A percentile compares a stretch with the other conserved stretches of the same genome.
phyloP scores from a whole-genome alignment of 768 basidiomycete species.

The Amyloporia xantha region DNA sequence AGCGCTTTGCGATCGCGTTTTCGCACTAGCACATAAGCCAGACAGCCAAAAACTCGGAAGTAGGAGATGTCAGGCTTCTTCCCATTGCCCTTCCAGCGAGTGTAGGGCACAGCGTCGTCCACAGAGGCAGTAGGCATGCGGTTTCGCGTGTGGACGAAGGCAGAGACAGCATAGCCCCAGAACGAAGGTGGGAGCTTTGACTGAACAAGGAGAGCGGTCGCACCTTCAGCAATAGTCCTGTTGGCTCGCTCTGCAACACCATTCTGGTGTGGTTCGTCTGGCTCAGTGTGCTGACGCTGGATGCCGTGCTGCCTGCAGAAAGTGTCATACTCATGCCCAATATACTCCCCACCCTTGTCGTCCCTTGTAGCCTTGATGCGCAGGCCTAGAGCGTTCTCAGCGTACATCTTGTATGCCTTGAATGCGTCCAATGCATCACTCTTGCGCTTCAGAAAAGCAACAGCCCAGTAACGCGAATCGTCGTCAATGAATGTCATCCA shows the following conservation, averaged over 20 bases:
- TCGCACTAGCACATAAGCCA: conserved; percentile 31
- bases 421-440: conserved; percentile 20
- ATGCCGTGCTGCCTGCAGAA: conserved; percentile 16
- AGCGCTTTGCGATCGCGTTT: conserved; percentile 25
- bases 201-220: conserved; percentile 22
- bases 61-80: conserved; percentile 23
- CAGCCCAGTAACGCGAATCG: neutral
- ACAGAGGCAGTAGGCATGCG: conserved; percentile 16
- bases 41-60: conserved; percentile 32
- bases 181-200: conserved; percentile 1
- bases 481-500: conserved; percentile 10
- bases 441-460: conserved; percentile 17
- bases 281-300: conserved; percentile 15
- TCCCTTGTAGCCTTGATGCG: conserved; percentile 15
- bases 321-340: conserved; percentile 10
- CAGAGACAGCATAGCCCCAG: conserved; percentile 8
- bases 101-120: conserved; percentile 17
- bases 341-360: conserved; percentile 23
- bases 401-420: conserved; percentile 23
- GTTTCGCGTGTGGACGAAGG: conserved; percentile 15
- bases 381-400: conserved; percentile 20
- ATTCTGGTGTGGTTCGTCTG: conserved; percentile 33
- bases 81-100: conserved; percentile 17
- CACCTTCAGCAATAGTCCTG: conserved; percentile 27
- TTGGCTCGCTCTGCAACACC: conserved; percentile 36